Evolutionary conservation across 176 grass and related monocot genomes (phyloP).

Genomic region (Metroxylon sagu): DNA sequence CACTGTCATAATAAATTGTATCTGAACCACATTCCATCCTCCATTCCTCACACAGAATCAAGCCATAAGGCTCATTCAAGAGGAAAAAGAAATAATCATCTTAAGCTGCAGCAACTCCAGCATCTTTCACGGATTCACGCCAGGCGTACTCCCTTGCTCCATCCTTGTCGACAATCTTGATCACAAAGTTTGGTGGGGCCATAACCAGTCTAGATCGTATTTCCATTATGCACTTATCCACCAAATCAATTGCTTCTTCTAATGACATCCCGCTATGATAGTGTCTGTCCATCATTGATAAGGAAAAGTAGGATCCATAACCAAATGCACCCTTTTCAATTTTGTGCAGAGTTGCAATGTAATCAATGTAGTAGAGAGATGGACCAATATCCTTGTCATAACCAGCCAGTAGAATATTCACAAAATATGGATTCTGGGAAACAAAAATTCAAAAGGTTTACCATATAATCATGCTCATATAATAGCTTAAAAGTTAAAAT

Average conservation of each 20-base stretch:
- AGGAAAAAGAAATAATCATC: no score
- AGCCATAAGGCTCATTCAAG: no score
- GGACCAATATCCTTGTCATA: slow-evolving; percentile 67
- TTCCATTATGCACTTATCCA: slow-evolving; percentile 85
- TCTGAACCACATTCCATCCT: no score
- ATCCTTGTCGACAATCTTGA: slow-evolving; percentile 47
- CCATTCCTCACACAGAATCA: no score
- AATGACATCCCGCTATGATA: slow-evolving; percentile 71
- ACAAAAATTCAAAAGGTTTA: background rate
- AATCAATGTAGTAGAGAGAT: slow-evolving; percentile 94
- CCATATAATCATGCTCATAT: no score
- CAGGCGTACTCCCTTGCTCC: slow-evolving; percentile 39
- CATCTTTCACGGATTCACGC: slow-evolving; percentile 49
- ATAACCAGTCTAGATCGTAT: slow-evolving; percentile 68
- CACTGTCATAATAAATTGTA: no score
- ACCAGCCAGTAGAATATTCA: slow-evolving; percentile 79
- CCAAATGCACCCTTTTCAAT: slow-evolving; percentile 92
- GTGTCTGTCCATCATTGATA: slow-evolving; percentile 75
- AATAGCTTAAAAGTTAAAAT: no score
- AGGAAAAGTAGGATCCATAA: slow-evolving; percentile 59
- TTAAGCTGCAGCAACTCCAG: background rate
- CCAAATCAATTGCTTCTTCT: slow-evolving; percentile 63
- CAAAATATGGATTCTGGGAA: slow-evolving; percentile 68
- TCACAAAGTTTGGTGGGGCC: slow-evolving; percentile 78
- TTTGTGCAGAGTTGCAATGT: slow-evolving; percentile 86